These are phyloP conservation scores for Venturia oleaginea DNA, from an alignment of 2,329 filamentous ascomycete species.

Conservation along the genomic window DNA sequence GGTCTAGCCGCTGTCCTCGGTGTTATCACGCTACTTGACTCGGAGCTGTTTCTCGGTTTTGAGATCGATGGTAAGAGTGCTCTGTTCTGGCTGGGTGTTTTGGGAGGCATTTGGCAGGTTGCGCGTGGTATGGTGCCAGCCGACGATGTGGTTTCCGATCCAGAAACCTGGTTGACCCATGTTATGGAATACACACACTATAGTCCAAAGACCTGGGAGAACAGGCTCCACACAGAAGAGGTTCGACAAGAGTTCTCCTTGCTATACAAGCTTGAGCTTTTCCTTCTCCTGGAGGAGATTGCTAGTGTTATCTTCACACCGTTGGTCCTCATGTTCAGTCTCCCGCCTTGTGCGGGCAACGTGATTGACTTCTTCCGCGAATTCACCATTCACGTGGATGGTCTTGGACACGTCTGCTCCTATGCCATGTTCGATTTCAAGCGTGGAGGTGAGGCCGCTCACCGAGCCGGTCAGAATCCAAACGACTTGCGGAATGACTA, in stretches of 20 bases:
- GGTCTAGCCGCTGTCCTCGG: constrained; percentile 79
- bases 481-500: constrained; percentile 71
- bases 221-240: constrained; percentile 84
- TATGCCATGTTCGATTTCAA: constrained; percentile 98
- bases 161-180: constrained; percentile 76
- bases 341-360: constrained; percentile 82
- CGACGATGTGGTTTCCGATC: constrained; percentile 80
- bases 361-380: constrained; percentile 97
- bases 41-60: constrained; percentile 82
- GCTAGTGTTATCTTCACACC: constrained; percentile 88
- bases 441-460: constrained; percentile 53
- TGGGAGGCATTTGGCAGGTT: constrained; percentile 74
- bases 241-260: constrained; percentile 83
- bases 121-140: constrained; percentile 74
- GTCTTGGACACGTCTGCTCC: constrained; percentile 90
- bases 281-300: constrained; percentile 89
- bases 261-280: constrained; percentile 83
- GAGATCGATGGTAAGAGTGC: constrained; percentile 83
- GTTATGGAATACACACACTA: constrained; percentile 93
- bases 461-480: constrained; percentile 19
- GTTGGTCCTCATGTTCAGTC: constrained; percentile 74
- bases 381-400: constrained; percentile 94
- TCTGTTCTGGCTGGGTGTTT: constrained; percentile 79
- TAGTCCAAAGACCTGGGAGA: constrained; percentile 79
- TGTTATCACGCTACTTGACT: constrained; percentile 75